Evolutionary conservation across 768 basidiomycete species (phyloP).

Genomic region (Tulasnella sp.): DNA sequence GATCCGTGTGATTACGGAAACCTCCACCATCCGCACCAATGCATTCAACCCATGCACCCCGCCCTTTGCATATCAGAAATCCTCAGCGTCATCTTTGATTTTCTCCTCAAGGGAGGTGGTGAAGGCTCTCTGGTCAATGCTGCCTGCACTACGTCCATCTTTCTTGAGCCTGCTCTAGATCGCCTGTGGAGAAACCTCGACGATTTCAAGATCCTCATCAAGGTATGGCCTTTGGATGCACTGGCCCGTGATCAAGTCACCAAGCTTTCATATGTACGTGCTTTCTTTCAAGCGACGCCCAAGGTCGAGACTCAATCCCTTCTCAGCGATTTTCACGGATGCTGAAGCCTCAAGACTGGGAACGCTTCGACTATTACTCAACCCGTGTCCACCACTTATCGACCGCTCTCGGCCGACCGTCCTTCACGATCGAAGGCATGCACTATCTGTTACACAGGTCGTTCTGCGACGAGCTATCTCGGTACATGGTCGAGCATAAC

Average conservation of each 20-base stretch:
- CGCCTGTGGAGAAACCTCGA: neutral
- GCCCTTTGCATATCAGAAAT: conserved; percentile 1
- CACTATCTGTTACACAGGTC: neutral
- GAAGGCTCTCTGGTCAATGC: neutral
- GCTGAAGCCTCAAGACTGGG: neutral
- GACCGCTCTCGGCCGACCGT: neutral
- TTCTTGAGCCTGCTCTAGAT: conserved; percentile 1
- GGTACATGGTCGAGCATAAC: neutral
- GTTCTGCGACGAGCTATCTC: neutral
- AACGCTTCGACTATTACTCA: neutral
- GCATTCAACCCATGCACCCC: neutral
- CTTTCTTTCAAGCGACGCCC: too few relatives aligned
- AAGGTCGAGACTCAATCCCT: neutral
- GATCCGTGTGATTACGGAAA: conserved; percentile 25
- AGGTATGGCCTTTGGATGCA: neutral
- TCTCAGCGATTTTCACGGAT: neutral
- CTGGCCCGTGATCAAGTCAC: neutral
- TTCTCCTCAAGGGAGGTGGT: neutral
- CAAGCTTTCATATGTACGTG: neutral
- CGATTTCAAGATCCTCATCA: conserved; percentile 1
- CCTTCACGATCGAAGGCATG: neutral
- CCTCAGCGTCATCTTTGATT: neutral
- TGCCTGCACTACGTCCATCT: neutral
- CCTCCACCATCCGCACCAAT: neutral
- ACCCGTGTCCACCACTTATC: neutral